These are phyloP conservation scores for Penicillium sp. DNA, from an alignment of 2,329 filamentous ascomycete genomes.

Conservation along the genomic window DNA sequence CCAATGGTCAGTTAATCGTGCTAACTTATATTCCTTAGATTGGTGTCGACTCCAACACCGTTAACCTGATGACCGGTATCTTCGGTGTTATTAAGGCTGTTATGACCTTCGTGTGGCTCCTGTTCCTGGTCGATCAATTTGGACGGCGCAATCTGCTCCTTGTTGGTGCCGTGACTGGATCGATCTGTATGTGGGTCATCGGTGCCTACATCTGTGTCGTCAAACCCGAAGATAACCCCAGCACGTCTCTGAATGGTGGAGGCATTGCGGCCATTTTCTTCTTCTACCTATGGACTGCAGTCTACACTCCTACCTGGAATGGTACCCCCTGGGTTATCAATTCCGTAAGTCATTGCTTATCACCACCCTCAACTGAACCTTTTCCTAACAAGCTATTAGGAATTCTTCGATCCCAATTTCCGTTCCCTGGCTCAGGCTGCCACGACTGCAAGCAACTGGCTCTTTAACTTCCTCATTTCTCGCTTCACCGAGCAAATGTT, in stretches of 20 bases:
- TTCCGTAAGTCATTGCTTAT: conserved; percentile 36
- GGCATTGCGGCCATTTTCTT: conserved; percentile 56
- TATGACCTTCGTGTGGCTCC: conserved; percentile 66
- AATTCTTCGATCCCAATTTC: conserved; percentile 73
- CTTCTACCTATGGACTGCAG: conserved; percentile 72
- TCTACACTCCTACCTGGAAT: conserved; percentile 72
- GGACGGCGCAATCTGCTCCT: conserved; percentile 65
- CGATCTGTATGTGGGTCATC: conserved; percentile 39
- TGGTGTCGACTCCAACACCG: conserved; percentile 57
- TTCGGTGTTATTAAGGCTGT: conserved; percentile 73
- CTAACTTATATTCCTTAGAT: conserved; percentile 40
- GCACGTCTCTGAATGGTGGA: conserved; percentile 23
- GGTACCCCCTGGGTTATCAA: conserved; percentile 75
- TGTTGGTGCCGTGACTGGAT: conserved; percentile 61
- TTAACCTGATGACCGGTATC: conserved; percentile 68
- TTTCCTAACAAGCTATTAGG: conserved; percentile 24
- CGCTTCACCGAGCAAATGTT: conserved; percentile 45
- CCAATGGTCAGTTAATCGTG: not conserved
- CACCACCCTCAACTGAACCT: not conserved
- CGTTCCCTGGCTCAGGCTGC: conserved; percentile 70
- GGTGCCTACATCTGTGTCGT: conserved; percentile 38
- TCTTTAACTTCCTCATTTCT: conserved; percentile 40
- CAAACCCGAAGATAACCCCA: conserved; percentile 30
- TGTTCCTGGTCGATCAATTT: conserved; percentile 66
- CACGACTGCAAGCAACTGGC: conserved; percentile 48